Conservation (phyloP, 192 early-diverging fungal species). For the Umbelopsis sp. region DNA sequence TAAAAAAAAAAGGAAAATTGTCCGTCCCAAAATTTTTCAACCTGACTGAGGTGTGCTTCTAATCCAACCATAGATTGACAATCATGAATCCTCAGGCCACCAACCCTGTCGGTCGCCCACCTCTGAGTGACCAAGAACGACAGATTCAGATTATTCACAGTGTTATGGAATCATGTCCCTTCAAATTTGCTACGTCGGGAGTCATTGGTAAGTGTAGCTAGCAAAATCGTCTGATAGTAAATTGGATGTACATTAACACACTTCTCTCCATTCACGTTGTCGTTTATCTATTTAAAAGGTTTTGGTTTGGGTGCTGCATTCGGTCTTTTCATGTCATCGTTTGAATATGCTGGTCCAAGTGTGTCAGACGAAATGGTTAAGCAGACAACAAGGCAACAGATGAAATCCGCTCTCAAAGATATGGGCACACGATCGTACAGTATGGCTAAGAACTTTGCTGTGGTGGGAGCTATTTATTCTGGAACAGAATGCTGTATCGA, state of each 20-base stretch:
- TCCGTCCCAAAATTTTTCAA: constrained; percentile 7
- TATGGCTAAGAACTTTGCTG: constrained; percentile 91
- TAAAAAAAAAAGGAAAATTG: not conserved
- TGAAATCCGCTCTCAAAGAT: constrained; percentile 82
- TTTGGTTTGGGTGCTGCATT: constrained; percentile 90
- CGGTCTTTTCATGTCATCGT: constrained; percentile 89
- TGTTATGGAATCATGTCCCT: constrained; percentile 69
- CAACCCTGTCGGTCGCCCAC: constrained; percentile 16
- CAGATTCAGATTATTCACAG: constrained; percentile 37
- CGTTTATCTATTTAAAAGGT: constrained; percentile 48
- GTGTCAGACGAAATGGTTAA: constrained; percentile 64
- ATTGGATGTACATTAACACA: too few species aligned
- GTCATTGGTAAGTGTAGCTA: constrained; percentile 54
- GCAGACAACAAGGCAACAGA: constrained; percentile 81
- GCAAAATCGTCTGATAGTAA: not conserved
- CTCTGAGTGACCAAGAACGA: constrained; percentile 24
- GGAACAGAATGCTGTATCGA: constrained; percentile 96
- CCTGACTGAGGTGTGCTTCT: not conserved
- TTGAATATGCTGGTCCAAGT: constrained; percentile 81
- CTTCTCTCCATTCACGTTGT: not conserved
- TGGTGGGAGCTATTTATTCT: constrained; percentile 90
- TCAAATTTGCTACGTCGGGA: constrained; percentile 70
- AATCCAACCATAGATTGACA: not conserved
- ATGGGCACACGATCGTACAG: constrained; percentile 83
- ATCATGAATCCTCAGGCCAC: constrained; percentile 15